Evolutionary conservation across 2,329 filamentous ascomycete genomes (phyloP).

Genomic region (Fusarium nematophilum): DNA sequence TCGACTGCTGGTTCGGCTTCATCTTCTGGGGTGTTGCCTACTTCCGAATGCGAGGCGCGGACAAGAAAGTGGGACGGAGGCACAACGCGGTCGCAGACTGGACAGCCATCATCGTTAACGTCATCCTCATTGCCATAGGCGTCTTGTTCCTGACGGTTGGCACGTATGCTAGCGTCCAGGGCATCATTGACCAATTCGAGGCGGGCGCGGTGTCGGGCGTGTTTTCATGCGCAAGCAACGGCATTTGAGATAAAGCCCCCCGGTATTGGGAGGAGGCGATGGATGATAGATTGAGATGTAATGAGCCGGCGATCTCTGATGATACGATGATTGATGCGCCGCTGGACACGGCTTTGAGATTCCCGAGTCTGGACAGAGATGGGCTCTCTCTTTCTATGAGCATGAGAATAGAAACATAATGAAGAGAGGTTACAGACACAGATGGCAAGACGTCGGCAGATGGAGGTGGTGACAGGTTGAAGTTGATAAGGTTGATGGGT

Average conservation of each 20-base stretch:
- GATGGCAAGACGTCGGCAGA: background rate
- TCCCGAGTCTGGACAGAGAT: background rate
- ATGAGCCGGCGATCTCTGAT: slow-evolving; percentile 4
- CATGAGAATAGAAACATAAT: background rate
- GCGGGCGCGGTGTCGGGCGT: slow-evolving; percentile 73
- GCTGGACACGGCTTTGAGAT: background rate
- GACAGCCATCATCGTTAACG: slow-evolving; percentile 73
- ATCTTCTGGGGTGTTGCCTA: slow-evolving; percentile 93
- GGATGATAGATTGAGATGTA: background rate
- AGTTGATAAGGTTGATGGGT: slow-evolving; percentile 13
- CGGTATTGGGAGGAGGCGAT: too few relatives aligned
- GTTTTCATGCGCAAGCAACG: slow-evolving; percentile 80
- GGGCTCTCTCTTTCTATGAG: background rate
- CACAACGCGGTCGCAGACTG: slow-evolving; percentile 63
- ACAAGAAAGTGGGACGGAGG: slow-evolving; percentile 64
- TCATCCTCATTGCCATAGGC: slow-evolving; percentile 78
- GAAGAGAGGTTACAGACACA: background rate
- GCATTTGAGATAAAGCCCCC: slow-evolving; percentile 60
- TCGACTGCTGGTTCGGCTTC: slow-evolving; percentile 94
- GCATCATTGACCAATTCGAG: slow-evolving; percentile 79
- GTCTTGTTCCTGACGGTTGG: slow-evolving; percentile 85
- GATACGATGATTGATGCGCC: slow-evolving; percentile 2
- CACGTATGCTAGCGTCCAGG: slow-evolving; percentile 82
- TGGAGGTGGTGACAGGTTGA: slow-evolving; percentile 1
- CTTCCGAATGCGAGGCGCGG: slow-evolving; percentile 77